A percentile compares a stretch with the other conserved stretches of the same genome.
These are phyloP conservation scores for Mallotus japonicus DNA, from an alignment of 441 rosid species.

Conservation along the genomic window DNA sequence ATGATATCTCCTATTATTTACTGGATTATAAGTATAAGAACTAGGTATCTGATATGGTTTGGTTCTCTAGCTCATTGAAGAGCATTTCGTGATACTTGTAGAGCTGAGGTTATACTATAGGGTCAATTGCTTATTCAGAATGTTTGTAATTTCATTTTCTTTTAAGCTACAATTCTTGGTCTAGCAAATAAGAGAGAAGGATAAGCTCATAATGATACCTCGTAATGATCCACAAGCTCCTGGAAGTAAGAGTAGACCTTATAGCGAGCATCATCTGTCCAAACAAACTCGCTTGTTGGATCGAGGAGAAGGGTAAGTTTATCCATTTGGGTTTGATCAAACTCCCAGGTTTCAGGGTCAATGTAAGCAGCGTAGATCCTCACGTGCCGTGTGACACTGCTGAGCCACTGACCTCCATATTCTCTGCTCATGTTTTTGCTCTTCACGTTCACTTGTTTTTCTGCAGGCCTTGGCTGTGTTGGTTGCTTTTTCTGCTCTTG, in stretches of 20 bases:
- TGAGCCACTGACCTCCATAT: slow-evolving; percentile 87
- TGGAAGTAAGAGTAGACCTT: slow-evolving; percentile 79
- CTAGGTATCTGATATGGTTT: too few relatives aligned
- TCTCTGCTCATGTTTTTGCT: slow-evolving; percentile 72
- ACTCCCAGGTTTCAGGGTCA: slow-evolving; percentile 79
- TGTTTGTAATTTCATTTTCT: neutral
- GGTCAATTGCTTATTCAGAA: too few relatives aligned
- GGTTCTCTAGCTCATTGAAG: too few relatives aligned
- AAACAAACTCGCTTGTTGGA: slow-evolving; percentile 77
- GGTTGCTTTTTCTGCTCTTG: slow-evolving; percentile 37
- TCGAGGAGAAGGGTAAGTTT: slow-evolving; percentile 88
- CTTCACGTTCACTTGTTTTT: slow-evolving; percentile 69
- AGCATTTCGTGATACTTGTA: too few relatives aligned
- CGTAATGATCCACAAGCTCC: slow-evolving; percentile 97
- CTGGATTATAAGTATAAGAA: too few relatives aligned
- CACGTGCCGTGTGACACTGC: slow-evolving; percentile 81
- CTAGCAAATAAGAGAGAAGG: neutral
- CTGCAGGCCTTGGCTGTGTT: slow-evolving; percentile 71
- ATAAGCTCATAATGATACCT: slow-evolving; percentile 42
- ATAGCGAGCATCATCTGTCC: slow-evolving; percentile 66
- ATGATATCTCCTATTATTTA: too few relatives aligned
- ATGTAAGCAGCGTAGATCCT: slow-evolving; percentile 93
- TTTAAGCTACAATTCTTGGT: neutral
- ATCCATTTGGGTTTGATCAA: slow-evolving; percentile 91
- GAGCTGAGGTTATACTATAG: too few relatives aligned